Base-by-base conservation (phyloP, 108 stramenopile genomes). In the Chaetoceros muelleri region DNA sequence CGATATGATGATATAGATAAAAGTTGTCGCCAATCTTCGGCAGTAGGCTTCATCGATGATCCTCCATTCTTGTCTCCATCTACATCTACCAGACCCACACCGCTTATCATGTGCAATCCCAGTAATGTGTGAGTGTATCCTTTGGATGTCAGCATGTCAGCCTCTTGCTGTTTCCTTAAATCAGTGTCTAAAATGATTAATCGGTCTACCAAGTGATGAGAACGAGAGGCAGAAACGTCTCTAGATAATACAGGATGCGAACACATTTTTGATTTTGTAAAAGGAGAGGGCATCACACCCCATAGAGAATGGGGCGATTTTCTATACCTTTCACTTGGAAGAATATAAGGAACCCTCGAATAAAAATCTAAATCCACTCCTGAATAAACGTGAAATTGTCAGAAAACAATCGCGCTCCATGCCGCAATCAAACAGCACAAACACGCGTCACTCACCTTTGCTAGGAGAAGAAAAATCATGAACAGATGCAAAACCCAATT, bases 231-330 rank as follows among this genome's bases (percentile, higher is more conserved):
- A 23, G 56, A 25, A 34, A 34, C 27, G 0, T 48, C 24, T 16
- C 27, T 26, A 28, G 66, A 55, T 22, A 66, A 24, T 17, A 90
- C 44, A 28, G 75, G 74, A 44, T 76, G 64, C 24, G 81, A 51
- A 40, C 13, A 40, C 34, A 10, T 40, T 13, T 13, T 40, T 5
- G 34, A 10, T 13, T 40, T 40, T 5, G 13, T 40, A 40, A 10
- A 40, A 10, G 34, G 34, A 5, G 72, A 69, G 1, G 88, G 84
- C 19, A 92, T 60, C 2, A 80, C 82, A 29, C 90, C 90, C 90
- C 90, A 92, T 0, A 88, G 69, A 19, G 90, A 74, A 58, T 92
- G 90, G 0, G 90, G 90, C 20, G 90, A 92, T 62, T 92, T 92
- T 46, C 70, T 52, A 48, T 84, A 74, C 28, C 74, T 70, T 3